Evolutionary conservation across 1,139 yeast genomes (phyloP).

Genomic region (Lodderomyces jiufengensis): DNA sequence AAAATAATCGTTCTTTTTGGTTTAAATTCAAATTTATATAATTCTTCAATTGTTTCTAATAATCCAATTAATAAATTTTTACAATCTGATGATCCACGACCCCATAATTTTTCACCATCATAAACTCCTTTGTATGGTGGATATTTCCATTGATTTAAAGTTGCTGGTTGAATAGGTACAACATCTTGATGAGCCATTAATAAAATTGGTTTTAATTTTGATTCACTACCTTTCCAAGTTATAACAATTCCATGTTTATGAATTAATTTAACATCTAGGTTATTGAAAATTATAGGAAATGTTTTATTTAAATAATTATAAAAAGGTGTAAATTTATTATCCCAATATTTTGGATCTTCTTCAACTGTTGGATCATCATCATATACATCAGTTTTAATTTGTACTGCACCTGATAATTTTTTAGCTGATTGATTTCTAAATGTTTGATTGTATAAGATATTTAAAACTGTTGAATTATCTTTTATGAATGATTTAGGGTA

Average conservation of each 20-base stretch:
- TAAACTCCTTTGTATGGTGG: conserved; percentile 43
- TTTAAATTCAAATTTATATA: conserved; percentile 27
- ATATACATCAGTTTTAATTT: conserved; percentile 58
- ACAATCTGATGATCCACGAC: conserved; percentile 48
- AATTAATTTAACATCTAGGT: conserved; percentile 21
- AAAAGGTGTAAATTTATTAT: conserved; percentile 24
- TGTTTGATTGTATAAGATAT: conserved; percentile 25
- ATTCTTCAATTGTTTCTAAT: conserved; percentile 40
- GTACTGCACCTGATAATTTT: conserved; percentile 50
- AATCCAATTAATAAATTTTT: conserved; percentile 41
- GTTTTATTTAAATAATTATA: conserved; percentile 26
- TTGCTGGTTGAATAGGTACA: conserved; percentile 37
- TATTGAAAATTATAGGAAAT: conserved; percentile 29
- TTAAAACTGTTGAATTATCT: conserved; percentile 32
- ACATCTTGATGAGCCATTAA: conserved; percentile 45
- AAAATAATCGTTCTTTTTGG: conserved; percentile 40
- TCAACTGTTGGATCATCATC: conserved; percentile 39
- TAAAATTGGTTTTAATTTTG: conserved; percentile 29
- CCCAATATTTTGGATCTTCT: conserved; percentile 31
- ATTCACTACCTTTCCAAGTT: conserved; percentile 27
- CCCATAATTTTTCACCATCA: conserved; percentile 41
- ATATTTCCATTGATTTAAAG: conserved; percentile 34
- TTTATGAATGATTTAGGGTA: conserved; percentile 25
- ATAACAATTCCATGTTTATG: conserved; percentile 27
- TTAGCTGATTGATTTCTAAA: conserved; percentile 33